Conservation (phyloP, 1,284 basidiomycete genomes). For the Ganoderma boninense region DNA sequence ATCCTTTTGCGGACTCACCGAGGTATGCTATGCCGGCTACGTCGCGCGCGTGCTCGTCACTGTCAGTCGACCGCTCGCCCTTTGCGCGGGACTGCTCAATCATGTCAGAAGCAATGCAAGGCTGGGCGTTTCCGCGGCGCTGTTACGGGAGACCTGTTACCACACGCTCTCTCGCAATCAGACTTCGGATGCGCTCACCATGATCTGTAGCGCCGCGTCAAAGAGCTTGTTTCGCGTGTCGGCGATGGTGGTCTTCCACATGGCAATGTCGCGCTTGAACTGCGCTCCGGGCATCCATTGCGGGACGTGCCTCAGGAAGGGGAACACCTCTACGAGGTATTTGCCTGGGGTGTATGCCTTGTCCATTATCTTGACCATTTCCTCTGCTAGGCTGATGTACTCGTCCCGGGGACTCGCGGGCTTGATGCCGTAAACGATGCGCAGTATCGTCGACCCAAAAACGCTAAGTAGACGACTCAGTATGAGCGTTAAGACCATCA, state of each 20-base stretch:
- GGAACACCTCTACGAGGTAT: constrained; percentile 25
- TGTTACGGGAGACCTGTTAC: background rate
- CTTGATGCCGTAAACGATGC: constrained; percentile 43
- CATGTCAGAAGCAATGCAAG: background rate
- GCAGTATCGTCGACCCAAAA: constrained; percentile 27
- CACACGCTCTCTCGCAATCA: background rate
- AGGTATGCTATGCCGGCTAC: constrained; percentile 3
- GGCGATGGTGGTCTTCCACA: constrained; percentile 12
- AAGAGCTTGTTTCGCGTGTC: constrained; percentile 19
- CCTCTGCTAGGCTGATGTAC: constrained; percentile 13
- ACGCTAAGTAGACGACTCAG: background rate
- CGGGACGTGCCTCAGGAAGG: constrained; percentile 22
- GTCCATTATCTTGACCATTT: constrained; percentile 9
- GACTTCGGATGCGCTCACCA: background rate
- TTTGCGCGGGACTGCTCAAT: background rate
- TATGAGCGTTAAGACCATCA: too few species aligned
- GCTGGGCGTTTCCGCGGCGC: constrained; percentile 9
- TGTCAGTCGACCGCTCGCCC: constrained; percentile 3
- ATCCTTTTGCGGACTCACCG: background rate
- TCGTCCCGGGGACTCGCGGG: constrained; percentile 29
- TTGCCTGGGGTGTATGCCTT: constrained; percentile 20
- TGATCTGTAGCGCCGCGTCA: constrained; percentile 12
- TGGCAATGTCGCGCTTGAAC: constrained; percentile 13
- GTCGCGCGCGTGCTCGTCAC: constrained; percentile 7
- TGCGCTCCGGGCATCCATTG: constrained; percentile 25